These are phyloP conservation scores for Liquidambar formosana DNA, from an alignment of 164 flowering plant species.

Conservation along the genomic window DNA sequence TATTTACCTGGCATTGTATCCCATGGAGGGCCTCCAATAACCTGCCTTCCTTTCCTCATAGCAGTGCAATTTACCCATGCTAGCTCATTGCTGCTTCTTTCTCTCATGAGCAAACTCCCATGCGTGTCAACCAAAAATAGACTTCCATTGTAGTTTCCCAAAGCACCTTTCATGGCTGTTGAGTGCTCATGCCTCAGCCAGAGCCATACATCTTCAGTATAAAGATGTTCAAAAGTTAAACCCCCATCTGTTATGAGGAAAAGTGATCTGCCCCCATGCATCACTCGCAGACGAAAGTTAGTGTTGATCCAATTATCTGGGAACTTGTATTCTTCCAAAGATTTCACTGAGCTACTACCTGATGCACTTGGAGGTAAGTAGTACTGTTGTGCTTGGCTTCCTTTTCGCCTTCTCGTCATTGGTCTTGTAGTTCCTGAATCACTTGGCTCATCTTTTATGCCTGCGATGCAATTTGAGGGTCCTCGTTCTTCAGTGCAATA, in stretches of 20 bases:
- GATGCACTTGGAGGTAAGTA: slow-evolving; percentile 43
- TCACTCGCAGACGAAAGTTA: slow-evolving; percentile 54
- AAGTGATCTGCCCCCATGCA: slow-evolving; percentile 69
- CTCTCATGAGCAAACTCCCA: slow-evolving; percentile 69
- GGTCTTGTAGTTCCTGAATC: slow-evolving; percentile 33
- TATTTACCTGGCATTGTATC: slow-evolving; percentile 50
- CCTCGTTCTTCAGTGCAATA: slow-evolving; percentile 84
- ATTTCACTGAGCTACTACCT: slow-evolving; percentile 16
- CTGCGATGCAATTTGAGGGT: slow-evolving; percentile 70
- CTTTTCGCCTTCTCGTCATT: slow-evolving; percentile 46
- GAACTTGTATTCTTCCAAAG: slow-evolving; percentile 29
- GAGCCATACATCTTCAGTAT: slow-evolving; percentile 61
- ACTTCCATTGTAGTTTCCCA: slow-evolving; percentile 82
- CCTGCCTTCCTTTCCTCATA: slow-evolving; percentile 63
- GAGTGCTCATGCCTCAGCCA: slow-evolving; percentile 79
- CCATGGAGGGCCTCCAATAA: slow-evolving; percentile 81
- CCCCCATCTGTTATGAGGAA: slow-evolving; percentile 62
- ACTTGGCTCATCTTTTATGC: slow-evolving; percentile 59
- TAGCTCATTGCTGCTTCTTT: slow-evolving; percentile 53
- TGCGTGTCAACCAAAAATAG: slow-evolving; percentile 59
- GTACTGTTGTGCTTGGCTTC: slow-evolving; percentile 32
- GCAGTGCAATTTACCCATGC: slow-evolving; percentile 82
- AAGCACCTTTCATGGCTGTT: slow-evolving; percentile 55
- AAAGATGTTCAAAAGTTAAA: slow-evolving; percentile 58
- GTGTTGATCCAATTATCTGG: slow-evolving; percentile 30